Conservation (phyloP, 129 eudicot species). For the Pittosporum tobira region DNA sequence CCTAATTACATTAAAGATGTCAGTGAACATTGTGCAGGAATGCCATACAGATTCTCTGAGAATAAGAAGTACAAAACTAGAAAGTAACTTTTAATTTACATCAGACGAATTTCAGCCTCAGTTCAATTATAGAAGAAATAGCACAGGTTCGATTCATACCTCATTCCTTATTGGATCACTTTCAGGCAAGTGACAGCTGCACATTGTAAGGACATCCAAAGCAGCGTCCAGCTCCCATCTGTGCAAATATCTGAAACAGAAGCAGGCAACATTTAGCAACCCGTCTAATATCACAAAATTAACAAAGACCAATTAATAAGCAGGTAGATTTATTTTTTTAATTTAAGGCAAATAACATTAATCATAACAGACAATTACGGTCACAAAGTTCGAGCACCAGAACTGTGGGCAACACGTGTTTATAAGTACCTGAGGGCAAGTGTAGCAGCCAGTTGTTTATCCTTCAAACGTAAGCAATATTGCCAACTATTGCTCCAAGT, state of each 20-base stretch:
- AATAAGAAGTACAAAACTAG: not conserved
- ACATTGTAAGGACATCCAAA: constrained; percentile 96
- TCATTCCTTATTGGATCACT: constrained; percentile 55
- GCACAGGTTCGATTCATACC: constrained; percentile 26
- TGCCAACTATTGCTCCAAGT: constrained; percentile 88
- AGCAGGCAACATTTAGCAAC: constrained; percentile 16
- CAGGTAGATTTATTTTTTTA: no score
- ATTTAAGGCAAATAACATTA: no score
- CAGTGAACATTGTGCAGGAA: not conserved
- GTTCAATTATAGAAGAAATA: not conserved
- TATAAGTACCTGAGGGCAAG: constrained; percentile 46
- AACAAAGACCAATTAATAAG: not conserved
- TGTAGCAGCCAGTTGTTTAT: constrained; percentile 81
- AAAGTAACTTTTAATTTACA: not conserved
- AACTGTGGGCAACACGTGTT: no score
- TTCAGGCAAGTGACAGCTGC: constrained; percentile 84
- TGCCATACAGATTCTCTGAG: not conserved
- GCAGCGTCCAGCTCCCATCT: constrained; percentile 98
- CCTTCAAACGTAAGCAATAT: constrained; percentile 80
- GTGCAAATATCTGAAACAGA: constrained; percentile 58
- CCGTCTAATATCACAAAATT: not conserved
- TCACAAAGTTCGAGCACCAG: no score
- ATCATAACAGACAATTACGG: no score
- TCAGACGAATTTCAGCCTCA: not conserved
- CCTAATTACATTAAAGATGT: constrained; percentile 31